A percentile compares a stretch with the other conserved stretches of the same genome.
Conservation (phyloP, 140 eudicot species). For the Stevia rebaudiana region DNA sequence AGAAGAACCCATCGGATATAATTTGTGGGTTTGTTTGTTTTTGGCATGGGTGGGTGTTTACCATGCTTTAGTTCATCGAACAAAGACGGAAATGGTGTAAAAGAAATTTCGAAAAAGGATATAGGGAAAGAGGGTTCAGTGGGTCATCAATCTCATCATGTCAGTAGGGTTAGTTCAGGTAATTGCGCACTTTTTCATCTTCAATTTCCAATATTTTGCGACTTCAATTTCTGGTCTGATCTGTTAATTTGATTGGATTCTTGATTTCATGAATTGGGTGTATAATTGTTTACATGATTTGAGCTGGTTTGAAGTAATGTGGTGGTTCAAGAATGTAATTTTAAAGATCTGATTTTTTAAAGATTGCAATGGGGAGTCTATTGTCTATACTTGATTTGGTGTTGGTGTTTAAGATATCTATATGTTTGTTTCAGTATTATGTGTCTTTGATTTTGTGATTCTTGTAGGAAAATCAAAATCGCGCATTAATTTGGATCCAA, state of each 20-base stretch:
- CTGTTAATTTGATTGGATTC: conserved; percentile 22
- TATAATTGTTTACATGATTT: background rate
- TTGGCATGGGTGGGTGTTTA: conserved; percentile 92
- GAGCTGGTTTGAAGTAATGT: conserved; percentile 9
- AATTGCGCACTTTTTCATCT: conserved; percentile 3
- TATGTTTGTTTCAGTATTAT: background rate
- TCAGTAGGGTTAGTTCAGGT: conserved; percentile 81
- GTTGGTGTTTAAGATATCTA: background rate
- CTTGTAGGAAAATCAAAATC: conserved; percentile 66
- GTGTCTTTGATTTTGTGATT: conserved; percentile 8
- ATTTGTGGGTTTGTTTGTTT: conserved; percentile 32
- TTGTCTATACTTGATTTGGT: background rate
- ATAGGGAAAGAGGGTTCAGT: conserved; percentile 66
- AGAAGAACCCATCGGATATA: conserved; percentile 25
- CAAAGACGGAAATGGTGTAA: conserved; percentile 51
- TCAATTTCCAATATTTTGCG: background rate
- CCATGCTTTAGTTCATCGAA: conserved; percentile 81
- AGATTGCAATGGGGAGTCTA: background rate
- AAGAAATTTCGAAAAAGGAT: conserved; percentile 66
- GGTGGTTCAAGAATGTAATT: conserved; percentile 14
- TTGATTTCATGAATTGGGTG: conserved; percentile 22
- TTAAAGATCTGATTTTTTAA: conserved; percentile 27
- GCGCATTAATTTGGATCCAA: conserved; percentile 61
- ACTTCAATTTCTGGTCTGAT: conserved; percentile 36
- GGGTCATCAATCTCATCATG: conserved; percentile 52